A percentile compares a stretch with the other conserved stretches of the same genome.
These are phyloP conservation scores for Trapa bicornis DNA, from an alignment of 345 rosid genomes.

Conservation along the genomic window DNA sequence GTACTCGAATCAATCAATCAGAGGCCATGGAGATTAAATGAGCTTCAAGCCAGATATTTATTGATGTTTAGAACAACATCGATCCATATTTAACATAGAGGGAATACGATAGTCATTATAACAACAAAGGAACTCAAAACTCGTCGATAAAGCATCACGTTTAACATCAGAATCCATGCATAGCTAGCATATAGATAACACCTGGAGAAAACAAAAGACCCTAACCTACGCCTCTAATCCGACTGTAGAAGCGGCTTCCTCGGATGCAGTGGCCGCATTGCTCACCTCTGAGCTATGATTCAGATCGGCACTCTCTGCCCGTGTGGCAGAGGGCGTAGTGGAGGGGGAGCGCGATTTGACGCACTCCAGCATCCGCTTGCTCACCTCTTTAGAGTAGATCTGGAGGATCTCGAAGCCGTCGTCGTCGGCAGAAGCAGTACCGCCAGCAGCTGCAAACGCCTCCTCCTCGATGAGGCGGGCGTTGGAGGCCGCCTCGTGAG, in stretches of 20 bases:
- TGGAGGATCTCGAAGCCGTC: constrained; percentile 84
- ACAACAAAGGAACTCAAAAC: neutral
- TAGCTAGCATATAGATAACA: neutral
- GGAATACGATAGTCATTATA: neutral
- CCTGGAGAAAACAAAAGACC: neutral
- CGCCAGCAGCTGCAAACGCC: constrained; percentile 50
- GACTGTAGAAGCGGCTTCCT: constrained; percentile 10
- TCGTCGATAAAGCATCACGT: neutral
- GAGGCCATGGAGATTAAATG: neutral
- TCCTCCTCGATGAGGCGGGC: constrained; percentile 69
- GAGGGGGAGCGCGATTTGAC: constrained; percentile 40
- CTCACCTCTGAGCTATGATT: neutral
- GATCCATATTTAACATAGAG: neutral
- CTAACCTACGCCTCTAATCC: constrained; percentile 10
- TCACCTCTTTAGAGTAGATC: constrained; percentile 81
- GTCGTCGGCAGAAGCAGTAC: constrained; percentile 36
- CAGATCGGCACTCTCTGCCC: constrained; percentile 1
- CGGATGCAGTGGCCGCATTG: constrained; percentile 3
- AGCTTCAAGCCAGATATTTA: neutral
- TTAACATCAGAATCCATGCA: neutral
- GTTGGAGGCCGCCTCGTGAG: constrained; percentile 44
- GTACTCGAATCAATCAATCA: neutral
- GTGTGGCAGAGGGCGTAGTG: neutral
- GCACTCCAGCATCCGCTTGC: constrained; percentile 71
- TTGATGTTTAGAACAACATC: neutral